These are phyloP conservation scores for Arthrobotrys iridis DNA, from an alignment of 2,329 filamentous ascomycete species.

Conservation along the genomic window DNA sequence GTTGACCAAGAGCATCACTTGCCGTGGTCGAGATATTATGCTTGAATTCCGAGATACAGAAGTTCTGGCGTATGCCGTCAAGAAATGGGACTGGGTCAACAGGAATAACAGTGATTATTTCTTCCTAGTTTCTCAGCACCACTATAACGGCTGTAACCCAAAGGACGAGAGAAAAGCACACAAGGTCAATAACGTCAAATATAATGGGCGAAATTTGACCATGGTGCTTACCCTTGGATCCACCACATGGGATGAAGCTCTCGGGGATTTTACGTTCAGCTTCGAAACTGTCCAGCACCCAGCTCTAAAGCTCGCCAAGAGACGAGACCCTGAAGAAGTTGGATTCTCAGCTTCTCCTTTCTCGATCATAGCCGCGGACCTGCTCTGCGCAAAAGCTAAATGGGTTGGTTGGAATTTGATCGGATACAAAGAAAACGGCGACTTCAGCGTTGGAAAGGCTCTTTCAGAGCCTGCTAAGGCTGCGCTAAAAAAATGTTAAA, in stretches of 20 bases:
- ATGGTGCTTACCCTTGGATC: background rate
- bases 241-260: slow-evolving; percentile 16
- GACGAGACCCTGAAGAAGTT: background rate
- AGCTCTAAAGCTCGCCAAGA: slow-evolving; percentile 5
- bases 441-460: background rate
- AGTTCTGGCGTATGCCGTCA: slow-evolving; percentile 15
- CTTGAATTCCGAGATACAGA: slow-evolving; percentile 11
- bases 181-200: slow-evolving; percentile 1
- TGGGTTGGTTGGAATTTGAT: background rate
- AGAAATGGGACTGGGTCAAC: slow-evolving; percentile 36
- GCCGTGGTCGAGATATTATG: background rate
- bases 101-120: slow-evolving; percentile 7
- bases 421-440: background rate
- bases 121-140: slow-evolving; percentile 23
- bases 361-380: background rate
- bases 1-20: slow-evolving; percentile 15
- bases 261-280: slow-evolving; percentile 15
- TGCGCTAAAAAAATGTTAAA: background rate
- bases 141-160: slow-evolving; percentile 23
- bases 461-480: background rate
- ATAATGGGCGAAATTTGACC: background rate
- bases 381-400: background rate
- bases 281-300: slow-evolving; percentile 16
- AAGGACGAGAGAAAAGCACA: slow-evolving; percentile 28
- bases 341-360: background rate